Evolutionary conservation across 345 rosid species (phyloP).

Genomic region (Salix koriyanagi): DNA sequence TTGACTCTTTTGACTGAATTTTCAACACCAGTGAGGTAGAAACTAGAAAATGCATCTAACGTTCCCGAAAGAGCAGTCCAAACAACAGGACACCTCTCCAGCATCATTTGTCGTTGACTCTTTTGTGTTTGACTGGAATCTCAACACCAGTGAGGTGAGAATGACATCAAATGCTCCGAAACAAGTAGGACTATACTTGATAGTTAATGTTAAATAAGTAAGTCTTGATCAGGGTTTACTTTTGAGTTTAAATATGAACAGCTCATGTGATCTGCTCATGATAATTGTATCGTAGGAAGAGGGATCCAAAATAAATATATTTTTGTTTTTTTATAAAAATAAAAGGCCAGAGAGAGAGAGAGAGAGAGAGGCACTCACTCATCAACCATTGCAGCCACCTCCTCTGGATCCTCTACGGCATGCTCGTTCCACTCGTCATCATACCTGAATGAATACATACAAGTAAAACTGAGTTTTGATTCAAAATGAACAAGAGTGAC

Average conservation of each 20-base stretch:
- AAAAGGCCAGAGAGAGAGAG: too few relatives aligned
- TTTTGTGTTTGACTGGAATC: slow-evolving; percentile 1
- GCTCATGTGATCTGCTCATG: background rate
- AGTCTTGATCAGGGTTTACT: background rate
- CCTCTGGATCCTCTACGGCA: slow-evolving; percentile 66
- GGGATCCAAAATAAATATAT: background rate
- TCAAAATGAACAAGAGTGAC: background rate
- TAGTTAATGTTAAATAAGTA: background rate
- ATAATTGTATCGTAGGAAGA: background rate
- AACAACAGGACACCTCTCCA: background rate
- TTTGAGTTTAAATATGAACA: background rate
- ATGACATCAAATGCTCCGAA: background rate
- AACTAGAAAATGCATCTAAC: background rate
- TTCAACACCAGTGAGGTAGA: background rate
- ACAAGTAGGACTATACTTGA: too few relatives aligned
- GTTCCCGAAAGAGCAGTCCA: background rate
- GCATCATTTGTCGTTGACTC: background rate
- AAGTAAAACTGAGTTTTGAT: background rate
- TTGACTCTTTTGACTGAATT: slow-evolving; percentile 1
- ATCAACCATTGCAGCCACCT: slow-evolving; percentile 64
- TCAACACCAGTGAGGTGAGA: background rate
- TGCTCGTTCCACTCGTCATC: slow-evolving; percentile 53
- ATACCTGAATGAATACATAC: slow-evolving; percentile 29
- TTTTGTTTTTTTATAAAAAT: background rate
- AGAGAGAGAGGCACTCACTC: slow-evolving; percentile 46